Base-by-base conservation (phyloP, 257 asterid species). In the Plantago ovata region DNA sequence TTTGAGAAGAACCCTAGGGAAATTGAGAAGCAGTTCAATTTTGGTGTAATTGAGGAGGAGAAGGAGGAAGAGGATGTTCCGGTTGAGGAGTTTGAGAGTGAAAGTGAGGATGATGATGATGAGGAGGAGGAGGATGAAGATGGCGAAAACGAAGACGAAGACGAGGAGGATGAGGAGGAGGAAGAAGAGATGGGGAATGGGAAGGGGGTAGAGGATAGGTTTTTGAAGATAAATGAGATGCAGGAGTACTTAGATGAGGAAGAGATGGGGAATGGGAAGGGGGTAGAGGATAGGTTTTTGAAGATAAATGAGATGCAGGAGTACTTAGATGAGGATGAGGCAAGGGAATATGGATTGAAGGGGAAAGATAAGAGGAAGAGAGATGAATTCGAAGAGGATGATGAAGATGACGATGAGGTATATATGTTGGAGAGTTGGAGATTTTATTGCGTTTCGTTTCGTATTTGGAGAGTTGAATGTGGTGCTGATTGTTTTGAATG, bases 221-320 rank as follows among this genome's bases (percentile, higher is more conserved):
- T 92, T 69, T 76, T 92, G 72, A 92, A 92, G 75, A 82, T 85
- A 53, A 76, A 83, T 28, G 96, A 92, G 72, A 62, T 92, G 81
- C 93, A 92, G 71, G 72, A 82, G 73, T 85, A 80, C 55, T 48
- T 92, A 72, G 74, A 68, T 52, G 82, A 71, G 28, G 96, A 85
- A 42, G 98, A 92, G 68, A n/a, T n/a, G 53, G n/a, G 21, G 41
- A 61, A 53, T 24, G 69, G 8, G 43, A 76, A 74, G 15, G 88
- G 81, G 4, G 83, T 87, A 49, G 98, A 91, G 57, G 98, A 88
- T 65, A 68, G 66, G 69, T 92, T 92, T 69, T 76, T 92, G 72
- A 92, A 92, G 75, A 82, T 85, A 53, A 76, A 83, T 28, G 96
- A 92, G 72, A 62, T 92, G 81, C 93, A 92, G 71, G 72, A 82